phyloP scores from a whole-genome alignment of 495 filamentous ascomycete species.

The Podospora tetraspora region DNA sequence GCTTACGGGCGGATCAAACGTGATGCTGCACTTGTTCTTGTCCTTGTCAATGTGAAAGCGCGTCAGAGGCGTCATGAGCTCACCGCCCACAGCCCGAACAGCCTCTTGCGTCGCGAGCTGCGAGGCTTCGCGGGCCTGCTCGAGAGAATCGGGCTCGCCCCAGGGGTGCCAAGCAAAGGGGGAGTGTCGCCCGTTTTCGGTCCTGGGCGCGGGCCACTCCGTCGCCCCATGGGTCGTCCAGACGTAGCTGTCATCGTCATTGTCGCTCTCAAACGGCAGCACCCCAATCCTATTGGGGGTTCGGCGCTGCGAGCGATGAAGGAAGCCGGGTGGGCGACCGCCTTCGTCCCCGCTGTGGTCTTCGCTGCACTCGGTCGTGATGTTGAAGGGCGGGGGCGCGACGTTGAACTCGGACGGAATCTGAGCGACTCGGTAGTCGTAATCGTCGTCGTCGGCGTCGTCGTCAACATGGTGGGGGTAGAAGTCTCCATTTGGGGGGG shows the following conservation, averaged over 20 bases:
- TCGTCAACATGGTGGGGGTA: not conserved
- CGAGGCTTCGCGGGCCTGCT: slow-evolving; percentile 47
- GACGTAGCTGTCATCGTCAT: slow-evolving; percentile 35
- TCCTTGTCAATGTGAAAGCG: slow-evolving; percentile 72
- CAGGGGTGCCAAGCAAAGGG: not conserved
- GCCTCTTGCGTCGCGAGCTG: slow-evolving; percentile 51
- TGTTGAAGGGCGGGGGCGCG: slow-evolving; percentile 37
- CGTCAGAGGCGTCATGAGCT: slow-evolving; percentile 63
- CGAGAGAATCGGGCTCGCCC: slow-evolving; percentile 26
- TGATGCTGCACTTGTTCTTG: slow-evolving; percentile 79
- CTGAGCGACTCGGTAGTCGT: slow-evolving; percentile 42
- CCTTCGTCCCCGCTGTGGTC: slow-evolving; percentile 42
- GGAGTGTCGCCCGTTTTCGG: not conserved
- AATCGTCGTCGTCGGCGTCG: slow-evolving; percentile 47
- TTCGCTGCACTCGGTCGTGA: slow-evolving; percentile 51
- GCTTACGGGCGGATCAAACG: slow-evolving; percentile 83
- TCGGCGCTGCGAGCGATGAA: slow-evolving; percentile 16
- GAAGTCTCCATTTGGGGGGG: not conserved
- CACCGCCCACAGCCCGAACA: slow-evolving; percentile 48
- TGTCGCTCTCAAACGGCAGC: slow-evolving; percentile 47
- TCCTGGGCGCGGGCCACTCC: too few relatives aligned
- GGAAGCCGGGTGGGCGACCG: slow-evolving; percentile 12
- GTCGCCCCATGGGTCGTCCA: not conserved
- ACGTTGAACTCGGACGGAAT: slow-evolving; percentile 49
- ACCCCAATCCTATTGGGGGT: slow-evolving; percentile 44